Evolutionary conservation across 192 early-diverging fungal species (phyloP), one percentile per base, ranked within the genome.

Genomic region (Umbelopsis vinacea): DNA sequence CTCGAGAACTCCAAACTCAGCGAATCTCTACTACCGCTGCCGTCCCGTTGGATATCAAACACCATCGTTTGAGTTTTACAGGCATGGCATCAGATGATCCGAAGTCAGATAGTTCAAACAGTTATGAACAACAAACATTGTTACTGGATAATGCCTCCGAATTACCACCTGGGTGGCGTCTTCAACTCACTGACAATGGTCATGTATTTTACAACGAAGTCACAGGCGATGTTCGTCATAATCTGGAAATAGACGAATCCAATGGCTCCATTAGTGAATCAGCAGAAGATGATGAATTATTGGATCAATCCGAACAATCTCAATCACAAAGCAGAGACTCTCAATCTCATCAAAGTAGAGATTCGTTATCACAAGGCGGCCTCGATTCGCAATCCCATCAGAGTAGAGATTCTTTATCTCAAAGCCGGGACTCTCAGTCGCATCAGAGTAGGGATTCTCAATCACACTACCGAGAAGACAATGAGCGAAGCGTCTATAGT

Each of bases 211-310:
- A 69, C 37, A 83, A 83, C 43, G 71, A 47, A 14, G 21, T 73
- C 24, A 83, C 82, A 6, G 54, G 75, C 29, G 82, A 74, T 22
- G 71, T 81, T 26, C 71, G 82, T 19, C 81, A 70, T 52, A 79
- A 74, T 54, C 40, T 35, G 40, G 73, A 75, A 19, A 66, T 60
- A 22, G 74, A 79, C 24, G 57, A 60, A 2, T 55, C 71, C 8
- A 63, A 71, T 17, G 48, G 33, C 12, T 40, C 35, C 29, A 46
- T 29, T 40, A 70, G 38, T 11, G 69, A 40, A 53, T 72, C 54
- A 14, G 55, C 23, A 19, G 52, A 54, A n/a, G 71, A 72, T 3
- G 71, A 72, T 29, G 54, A 46, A 38, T 60, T 72, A 19, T 21
- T 46, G 17, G 67, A 46, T 19, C 40, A 17, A 24, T 14, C 40